These are phyloP conservation scores for Rhytidhysteron rufulum DNA, from an alignment of 2,329 filamentous ascomycete species.

Conservation along the genomic window DNA sequence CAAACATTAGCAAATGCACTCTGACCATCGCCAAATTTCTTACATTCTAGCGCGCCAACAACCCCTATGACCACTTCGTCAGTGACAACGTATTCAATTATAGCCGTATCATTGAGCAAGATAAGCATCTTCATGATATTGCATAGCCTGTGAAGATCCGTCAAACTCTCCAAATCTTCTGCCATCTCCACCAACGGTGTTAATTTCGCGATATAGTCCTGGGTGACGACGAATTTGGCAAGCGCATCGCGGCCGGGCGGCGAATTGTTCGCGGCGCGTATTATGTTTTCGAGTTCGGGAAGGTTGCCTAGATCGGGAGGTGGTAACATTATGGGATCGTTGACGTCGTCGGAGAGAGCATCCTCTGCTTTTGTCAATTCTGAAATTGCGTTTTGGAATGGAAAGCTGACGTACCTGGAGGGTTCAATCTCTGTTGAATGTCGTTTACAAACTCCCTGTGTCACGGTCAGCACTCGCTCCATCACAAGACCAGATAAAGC, in stretches of 20 bases:
- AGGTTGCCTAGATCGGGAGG: conserved; percentile 78
- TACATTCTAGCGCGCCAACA: conserved; percentile 88
- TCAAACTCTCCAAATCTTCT: conserved; percentile 83
- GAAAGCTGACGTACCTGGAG: conserved; percentile 56
- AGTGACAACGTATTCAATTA: conserved; percentile 90
- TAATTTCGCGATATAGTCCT: conserved; percentile 84
- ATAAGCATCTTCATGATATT: conserved; percentile 98
- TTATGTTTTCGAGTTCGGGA: conserved; percentile 76
- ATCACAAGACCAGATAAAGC: conserved; percentile 20
- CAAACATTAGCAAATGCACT: too few species aligned
- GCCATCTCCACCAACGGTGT: conserved; percentile 83
- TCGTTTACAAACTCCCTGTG: conserved; percentile 84
- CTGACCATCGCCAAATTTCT: too few species aligned
- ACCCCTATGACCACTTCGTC: conserved; percentile 88
- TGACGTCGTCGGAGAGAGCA: conserved; percentile 79
- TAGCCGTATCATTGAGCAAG: conserved; percentile 86
- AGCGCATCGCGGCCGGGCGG: conserved; percentile 77
- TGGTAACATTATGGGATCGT: conserved; percentile 76
- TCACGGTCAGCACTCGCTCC: conserved; percentile 11
- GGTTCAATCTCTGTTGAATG: conserved; percentile 72
- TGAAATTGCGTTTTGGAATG: neutral
- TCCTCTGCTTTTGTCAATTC: conserved; percentile 60
- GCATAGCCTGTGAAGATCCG: conserved; percentile 86
- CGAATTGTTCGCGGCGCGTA: conserved; percentile 73
- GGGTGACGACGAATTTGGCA: conserved; percentile 77